These are phyloP conservation scores for Helicostylum pulchrum DNA, from an alignment of 192 early-diverging fungal genomes.

Conservation along the genomic window DNA sequence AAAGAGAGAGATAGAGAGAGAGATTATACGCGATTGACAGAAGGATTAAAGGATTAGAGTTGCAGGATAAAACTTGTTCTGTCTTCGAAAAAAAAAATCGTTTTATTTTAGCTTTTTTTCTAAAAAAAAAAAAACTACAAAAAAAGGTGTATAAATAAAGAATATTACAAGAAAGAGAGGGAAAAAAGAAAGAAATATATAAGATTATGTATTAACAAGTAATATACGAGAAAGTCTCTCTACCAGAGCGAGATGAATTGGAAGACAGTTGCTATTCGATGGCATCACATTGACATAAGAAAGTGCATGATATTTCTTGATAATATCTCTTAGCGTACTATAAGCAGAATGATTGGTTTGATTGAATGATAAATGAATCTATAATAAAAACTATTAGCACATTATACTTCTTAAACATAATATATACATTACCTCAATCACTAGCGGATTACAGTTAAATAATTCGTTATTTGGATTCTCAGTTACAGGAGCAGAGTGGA, in stretches of 20 bases:
- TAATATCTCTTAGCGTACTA: conserved; percentile 44
- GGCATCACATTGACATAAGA: conserved; percentile 47
- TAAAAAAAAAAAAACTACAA: no score
- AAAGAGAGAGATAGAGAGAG: no score
- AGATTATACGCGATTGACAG: no score
- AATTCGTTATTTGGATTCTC: conserved; percentile 43
- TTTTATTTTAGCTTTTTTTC: no score
- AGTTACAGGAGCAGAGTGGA: conserved; percentile 40
- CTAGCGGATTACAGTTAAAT: conserved; percentile 38
- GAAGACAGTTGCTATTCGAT: conserved; percentile 45
- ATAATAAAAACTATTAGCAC: neutral
- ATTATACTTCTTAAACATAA: no score
- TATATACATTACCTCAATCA: conserved; percentile 36
- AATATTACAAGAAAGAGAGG: neutral
- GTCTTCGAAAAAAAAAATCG: no score
- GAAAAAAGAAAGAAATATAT: conserved; percentile 1
- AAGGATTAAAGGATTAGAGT: no score
- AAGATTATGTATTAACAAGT: conserved; percentile 29
- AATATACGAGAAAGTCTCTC: conserved; percentile 48
- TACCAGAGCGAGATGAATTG: conserved; percentile 44
- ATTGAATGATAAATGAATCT: conserved; percentile 37
- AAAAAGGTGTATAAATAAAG: neutral
- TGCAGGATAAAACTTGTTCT: no score
- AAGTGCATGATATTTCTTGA: conserved; percentile 50
- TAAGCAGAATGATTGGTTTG: conserved; percentile 32